Conservation (phyloP, 2,329 filamentous ascomycete genomes). For the Fusarium sp. region DNA sequence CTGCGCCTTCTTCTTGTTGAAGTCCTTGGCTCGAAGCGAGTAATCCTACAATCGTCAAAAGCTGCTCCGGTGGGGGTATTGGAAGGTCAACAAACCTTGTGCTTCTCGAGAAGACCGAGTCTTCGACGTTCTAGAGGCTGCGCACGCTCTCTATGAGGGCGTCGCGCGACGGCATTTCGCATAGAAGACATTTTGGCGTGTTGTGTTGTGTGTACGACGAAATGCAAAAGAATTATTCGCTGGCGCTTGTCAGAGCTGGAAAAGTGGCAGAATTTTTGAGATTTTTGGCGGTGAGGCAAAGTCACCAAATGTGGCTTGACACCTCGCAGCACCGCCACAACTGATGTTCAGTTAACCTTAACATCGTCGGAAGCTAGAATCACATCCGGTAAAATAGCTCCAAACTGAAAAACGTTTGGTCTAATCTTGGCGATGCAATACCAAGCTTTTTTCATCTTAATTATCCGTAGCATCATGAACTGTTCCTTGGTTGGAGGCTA, state of each 20-base stretch:
- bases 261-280: constrained; percentile 52
- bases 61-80: constrained; percentile 10
- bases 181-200: constrained; percentile 64
- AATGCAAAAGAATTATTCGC: constrained; percentile 23
- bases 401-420: not conserved
- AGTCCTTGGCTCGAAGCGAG: constrained; percentile 72
- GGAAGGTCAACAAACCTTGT: constrained; percentile 71
- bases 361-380: constrained; percentile 19
- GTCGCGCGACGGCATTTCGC: constrained; percentile 77
- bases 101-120: constrained; percentile 94
- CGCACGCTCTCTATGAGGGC: constrained; percentile 89
- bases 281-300: constrained; percentile 54
- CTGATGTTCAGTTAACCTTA: constrained; percentile 20
- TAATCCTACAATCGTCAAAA: constrained; percentile 64
- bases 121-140: constrained; percentile 86
- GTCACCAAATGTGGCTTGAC: constrained; percentile 25
- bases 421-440: not conserved
- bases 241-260: constrained; percentile 3
- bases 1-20: constrained; percentile 72
- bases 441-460: constrained; percentile 11
- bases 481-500: not conserved
- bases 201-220: not conserved
- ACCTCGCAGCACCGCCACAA: not conserved
- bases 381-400: not conserved
- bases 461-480: not conserved